A percentile compares a stretch with the other conserved stretches of the same genome.
Conservation (phyloP, 1,139 yeast genomes). For the Fermentozyma sake region DNA sequence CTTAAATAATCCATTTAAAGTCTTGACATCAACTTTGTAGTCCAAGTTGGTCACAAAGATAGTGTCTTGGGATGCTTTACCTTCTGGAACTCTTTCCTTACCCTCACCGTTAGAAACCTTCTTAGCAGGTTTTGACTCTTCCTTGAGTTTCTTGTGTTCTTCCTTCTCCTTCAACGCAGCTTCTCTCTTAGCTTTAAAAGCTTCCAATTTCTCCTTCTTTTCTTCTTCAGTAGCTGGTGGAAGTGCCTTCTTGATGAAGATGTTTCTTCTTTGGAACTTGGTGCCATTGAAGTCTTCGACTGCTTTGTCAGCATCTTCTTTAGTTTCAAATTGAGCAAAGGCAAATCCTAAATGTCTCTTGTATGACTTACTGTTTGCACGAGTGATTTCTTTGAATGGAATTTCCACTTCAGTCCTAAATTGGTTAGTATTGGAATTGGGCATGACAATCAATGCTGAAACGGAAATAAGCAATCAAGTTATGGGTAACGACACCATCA, state of each 20-base stretch:
- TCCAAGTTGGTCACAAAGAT: constrained; percentile 57
- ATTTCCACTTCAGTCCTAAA: constrained; percentile 38
- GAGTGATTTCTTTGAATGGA: constrained; percentile 34
- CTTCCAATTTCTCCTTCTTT: constrained; percentile 35
- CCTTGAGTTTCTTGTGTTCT: constrained; percentile 21
- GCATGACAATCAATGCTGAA: no score
- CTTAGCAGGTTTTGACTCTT: constrained; percentile 9
- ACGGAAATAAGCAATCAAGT: no score
- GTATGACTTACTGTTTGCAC: constrained; percentile 26
- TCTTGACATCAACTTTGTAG: constrained; percentile 41
- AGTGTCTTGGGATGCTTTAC: constrained; percentile 51
- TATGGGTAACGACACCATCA: no score
- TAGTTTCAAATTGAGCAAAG: constrained; percentile 44
- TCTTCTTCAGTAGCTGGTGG: constrained; percentile 52
- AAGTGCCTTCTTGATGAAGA: constrained; percentile 47
- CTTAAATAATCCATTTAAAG: constrained; percentile 41
- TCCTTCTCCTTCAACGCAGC: constrained; percentile 19
- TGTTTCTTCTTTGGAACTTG: constrained; percentile 43
- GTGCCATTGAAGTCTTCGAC: constrained; percentile 41
- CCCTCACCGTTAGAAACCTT: constrained; percentile 7
- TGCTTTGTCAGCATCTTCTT: constrained; percentile 46
- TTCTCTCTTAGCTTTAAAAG: constrained; percentile 30
- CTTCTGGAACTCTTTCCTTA: constrained; percentile 39
- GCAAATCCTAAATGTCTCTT: constrained; percentile 50
- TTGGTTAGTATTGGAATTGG: no score